These are phyloP conservation scores for Endotrypanum monterogeii DNA, from an alignment of 208 protist genomes.

Conservation along the genomic window DNA sequence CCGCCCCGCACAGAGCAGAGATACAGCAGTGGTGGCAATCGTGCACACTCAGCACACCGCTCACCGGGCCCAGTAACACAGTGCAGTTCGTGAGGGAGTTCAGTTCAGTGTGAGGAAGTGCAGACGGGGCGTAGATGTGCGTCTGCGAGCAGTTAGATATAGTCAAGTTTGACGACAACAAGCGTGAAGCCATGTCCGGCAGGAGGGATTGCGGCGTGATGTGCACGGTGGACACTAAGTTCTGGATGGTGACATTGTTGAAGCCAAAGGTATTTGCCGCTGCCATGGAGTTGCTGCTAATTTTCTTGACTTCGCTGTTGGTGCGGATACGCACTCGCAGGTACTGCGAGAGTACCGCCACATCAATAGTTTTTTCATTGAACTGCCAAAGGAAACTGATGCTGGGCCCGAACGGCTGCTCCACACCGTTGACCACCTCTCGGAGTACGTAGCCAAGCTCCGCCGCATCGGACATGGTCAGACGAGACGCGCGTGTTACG, in stretches of 20 bases:
- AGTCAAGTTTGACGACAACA: slow-evolving; percentile 70
- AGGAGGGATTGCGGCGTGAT: slow-evolving; percentile 61
- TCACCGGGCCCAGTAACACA: slow-evolving; percentile 82
- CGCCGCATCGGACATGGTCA: slow-evolving; percentile 74
- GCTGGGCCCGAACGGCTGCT: slow-evolving; percentile 86
- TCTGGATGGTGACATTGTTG: slow-evolving; percentile 70
- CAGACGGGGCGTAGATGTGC: slow-evolving; percentile 76
- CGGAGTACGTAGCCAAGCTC: slow-evolving; percentile 85
- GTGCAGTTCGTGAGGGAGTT: slow-evolving; percentile 88
- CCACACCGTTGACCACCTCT: slow-evolving; percentile 84
- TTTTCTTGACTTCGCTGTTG: slow-evolving; percentile 51
- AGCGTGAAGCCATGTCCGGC: slow-evolving; percentile 32
- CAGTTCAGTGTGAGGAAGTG: slow-evolving; percentile 81
- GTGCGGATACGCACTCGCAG: slow-evolving; percentile 82
- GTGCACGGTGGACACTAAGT: slow-evolving; percentile 53
- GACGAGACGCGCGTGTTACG: slow-evolving; percentile 60
- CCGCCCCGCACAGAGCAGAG: slow-evolving; percentile 72
- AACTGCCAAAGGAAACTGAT: slow-evolving; percentile 81
- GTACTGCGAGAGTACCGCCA: slow-evolving; percentile 86
- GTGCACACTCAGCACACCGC: slow-evolving; percentile 78
- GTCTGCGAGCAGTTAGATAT: slow-evolving; percentile 76
- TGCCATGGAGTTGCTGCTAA: not conserved
- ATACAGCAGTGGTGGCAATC: slow-evolving; percentile 86
- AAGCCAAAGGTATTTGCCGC: slow-evolving; percentile 35
- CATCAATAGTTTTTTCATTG: slow-evolving; percentile 83